A percentile compares a stretch with the other conserved stretches of the same genome.
phyloP scores from a whole-genome alignment of 805 yeast genomes.

The Tetrapisispora iriomotensis region DNA sequence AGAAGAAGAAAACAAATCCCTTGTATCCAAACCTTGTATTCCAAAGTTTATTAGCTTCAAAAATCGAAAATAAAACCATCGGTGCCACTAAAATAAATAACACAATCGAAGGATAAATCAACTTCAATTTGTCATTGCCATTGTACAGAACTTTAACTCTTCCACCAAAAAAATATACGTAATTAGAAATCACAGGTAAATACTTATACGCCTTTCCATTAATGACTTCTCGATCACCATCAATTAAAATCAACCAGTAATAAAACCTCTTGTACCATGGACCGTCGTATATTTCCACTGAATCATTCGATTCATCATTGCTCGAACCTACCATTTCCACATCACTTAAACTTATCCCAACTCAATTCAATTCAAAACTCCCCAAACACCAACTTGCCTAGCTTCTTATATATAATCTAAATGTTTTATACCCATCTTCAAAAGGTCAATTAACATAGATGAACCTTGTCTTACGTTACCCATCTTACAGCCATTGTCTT shows the following conservation, averaged over 20 bases:
- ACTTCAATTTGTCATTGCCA: conserved; percentile 31
- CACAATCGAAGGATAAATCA: conserved; percentile 20
- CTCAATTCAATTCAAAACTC: too few relatives aligned
- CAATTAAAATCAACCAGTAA: conserved; percentile 18
- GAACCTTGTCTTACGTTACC: too few relatives aligned
- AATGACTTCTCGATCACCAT: conserved; percentile 13
- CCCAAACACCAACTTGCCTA: too few relatives aligned
- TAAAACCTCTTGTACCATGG: conserved; percentile 3
- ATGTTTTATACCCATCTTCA: too few relatives aligned
- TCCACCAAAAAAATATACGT: conserved; percentile 57
- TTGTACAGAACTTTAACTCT: conserved; percentile 40
- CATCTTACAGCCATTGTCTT: too few relatives aligned
- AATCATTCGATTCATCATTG: not conserved
- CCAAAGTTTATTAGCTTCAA: conserved; percentile 31
- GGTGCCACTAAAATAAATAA: conserved; percentile 33
- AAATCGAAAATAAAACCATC: conserved; percentile 44
- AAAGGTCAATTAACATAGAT: too few relatives aligned
- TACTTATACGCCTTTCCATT: conserved; percentile 14
- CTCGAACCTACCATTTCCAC: not conserved
- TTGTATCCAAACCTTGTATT: conserved; percentile 13
- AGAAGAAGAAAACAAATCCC: conserved; percentile 39
- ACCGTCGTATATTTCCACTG: not conserved
- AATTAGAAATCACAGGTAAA: conserved; percentile 26
- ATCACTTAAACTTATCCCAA: too few relatives aligned
- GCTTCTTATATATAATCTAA: too few relatives aligned